These are phyloP conservation scores for Ganoderma lucidum DNA, from an alignment of 1,284 basidiomycete species.

Conservation along the genomic window DNA sequence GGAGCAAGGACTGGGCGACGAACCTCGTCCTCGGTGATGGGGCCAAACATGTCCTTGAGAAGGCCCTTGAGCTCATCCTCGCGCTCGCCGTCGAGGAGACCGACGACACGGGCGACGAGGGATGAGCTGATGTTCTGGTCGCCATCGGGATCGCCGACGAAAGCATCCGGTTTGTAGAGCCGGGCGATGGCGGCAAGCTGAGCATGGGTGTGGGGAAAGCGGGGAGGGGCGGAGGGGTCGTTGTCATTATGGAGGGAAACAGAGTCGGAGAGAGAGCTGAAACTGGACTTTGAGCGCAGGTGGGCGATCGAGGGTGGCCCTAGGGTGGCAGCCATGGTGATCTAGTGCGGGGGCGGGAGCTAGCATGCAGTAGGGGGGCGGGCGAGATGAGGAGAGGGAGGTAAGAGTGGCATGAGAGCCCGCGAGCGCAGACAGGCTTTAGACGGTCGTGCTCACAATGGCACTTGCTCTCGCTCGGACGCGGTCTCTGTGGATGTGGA, in stretches of 20 bases:
- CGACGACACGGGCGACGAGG: conserved; percentile 74
- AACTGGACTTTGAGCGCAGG: conserved; percentile 31
- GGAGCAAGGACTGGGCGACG: conserved; percentile 42
- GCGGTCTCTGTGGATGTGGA: too few species aligned
- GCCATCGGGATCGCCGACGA: conserved; percentile 55
- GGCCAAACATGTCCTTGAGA: conserved; percentile 69
- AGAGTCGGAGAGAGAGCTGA: conserved; percentile 33
- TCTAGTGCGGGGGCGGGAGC: conserved; percentile 7
- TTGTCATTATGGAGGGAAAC: conserved; percentile 30
- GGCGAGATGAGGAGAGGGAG: neutral
- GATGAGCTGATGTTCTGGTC: conserved; percentile 64
- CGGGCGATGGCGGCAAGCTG: conserved; percentile 76
- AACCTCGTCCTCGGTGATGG: conserved; percentile 80
- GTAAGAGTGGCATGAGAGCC: neutral
- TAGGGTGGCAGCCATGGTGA: conserved; percentile 32
- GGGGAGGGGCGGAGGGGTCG: conserved; percentile 41
- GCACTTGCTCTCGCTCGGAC: too few species aligned
- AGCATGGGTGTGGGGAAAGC: conserved; percentile 82
- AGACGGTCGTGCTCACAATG: neutral
- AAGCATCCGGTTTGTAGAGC: conserved; percentile 67
- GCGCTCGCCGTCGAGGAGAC: conserved; percentile 79
- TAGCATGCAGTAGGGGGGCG: conserved; percentile 13
- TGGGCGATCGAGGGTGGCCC: conserved; percentile 35
- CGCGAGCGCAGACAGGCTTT: neutral
- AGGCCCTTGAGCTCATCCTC: conserved; percentile 86